Evolutionary conservation across 495 filamentous ascomycete species (phyloP).

Genomic region (Penicillium soppii): DNA sequence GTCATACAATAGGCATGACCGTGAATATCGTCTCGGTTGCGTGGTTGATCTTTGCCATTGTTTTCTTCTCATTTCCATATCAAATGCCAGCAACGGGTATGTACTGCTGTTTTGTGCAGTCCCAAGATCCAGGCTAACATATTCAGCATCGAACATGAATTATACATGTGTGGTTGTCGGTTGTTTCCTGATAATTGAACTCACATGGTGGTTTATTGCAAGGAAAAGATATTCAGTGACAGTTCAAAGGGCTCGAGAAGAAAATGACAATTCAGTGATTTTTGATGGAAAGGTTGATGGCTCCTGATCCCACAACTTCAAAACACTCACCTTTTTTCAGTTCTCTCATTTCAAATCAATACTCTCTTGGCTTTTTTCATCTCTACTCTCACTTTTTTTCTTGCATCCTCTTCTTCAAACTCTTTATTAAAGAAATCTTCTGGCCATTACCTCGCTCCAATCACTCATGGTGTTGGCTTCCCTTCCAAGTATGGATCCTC

Average conservation of each 20-base stretch:
- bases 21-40: slow-evolving; percentile 35
- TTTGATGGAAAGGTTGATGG: background rate
- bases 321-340: no score
- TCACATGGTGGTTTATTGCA: slow-evolving; percentile 39
- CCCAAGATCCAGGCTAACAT: background rate
- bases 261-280: background rate
- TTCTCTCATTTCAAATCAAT: background rate
- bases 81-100: slow-evolving; percentile 46
- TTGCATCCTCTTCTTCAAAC: background rate
- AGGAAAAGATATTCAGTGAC: slow-evolving; percentile 32
- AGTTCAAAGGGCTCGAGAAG: slow-evolving; percentile 26
- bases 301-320: background rate
- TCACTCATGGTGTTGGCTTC: background rate
- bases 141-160: slow-evolving; percentile 60
- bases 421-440: background rate
- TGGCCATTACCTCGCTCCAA: background rate
- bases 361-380: background rate
- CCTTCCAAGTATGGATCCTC: background rate
- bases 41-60: slow-evolving; percentile 45
- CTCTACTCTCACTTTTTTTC: background rate
- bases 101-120: background rate
- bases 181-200: slow-evolving; percentile 49
- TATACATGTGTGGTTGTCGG: slow-evolving; percentile 66
- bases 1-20: slow-evolving; percentile 25
- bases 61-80: slow-evolving; percentile 75